Conservation (phyloP, 441 rosid species). For the Populus hybrid region DNA sequence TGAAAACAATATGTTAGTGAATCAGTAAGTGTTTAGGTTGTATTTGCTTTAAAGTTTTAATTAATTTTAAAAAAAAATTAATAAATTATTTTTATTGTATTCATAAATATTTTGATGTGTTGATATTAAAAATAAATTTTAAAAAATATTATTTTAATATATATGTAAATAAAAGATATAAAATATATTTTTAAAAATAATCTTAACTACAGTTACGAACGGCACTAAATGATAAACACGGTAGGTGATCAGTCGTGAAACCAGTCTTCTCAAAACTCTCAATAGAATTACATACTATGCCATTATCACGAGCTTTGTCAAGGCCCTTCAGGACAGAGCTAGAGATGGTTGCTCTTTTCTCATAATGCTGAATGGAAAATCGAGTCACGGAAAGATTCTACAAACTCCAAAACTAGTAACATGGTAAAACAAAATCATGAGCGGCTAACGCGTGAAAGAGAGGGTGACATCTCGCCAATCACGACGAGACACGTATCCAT, state of each 20-base stretch:
- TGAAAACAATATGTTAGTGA: too few relatives aligned
- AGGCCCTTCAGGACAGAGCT: background rate
- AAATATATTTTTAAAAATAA: too few relatives aligned
- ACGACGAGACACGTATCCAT: background rate
- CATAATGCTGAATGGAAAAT: constrained; percentile 13
- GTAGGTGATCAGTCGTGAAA: background rate
- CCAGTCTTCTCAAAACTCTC: background rate
- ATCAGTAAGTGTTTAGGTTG: too few relatives aligned
- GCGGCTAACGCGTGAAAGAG: constrained; percentile 17
- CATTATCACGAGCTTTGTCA: constrained; percentile 23
- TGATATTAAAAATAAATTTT: too few relatives aligned
- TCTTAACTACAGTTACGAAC: too few relatives aligned
- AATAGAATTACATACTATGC: background rate
- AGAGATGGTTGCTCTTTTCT: background rate
- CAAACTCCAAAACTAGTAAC: constrained; percentile 7
- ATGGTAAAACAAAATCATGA: constrained; percentile 7
- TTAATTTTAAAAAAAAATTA: too few relatives aligned
- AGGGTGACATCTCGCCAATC: constrained; percentile 7
- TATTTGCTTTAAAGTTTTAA: too few relatives aligned
- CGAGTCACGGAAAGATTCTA: constrained; percentile 27
- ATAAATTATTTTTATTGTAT: too few relatives aligned
- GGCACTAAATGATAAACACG: background rate
- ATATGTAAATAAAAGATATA: too few relatives aligned
- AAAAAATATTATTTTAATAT: too few relatives aligned
- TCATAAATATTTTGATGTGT: too few relatives aligned